Base-by-base conservation (phyloP, 2,329 filamentous ascomycete genomes). In the Neopestalotiopsis clavispora region DNA sequence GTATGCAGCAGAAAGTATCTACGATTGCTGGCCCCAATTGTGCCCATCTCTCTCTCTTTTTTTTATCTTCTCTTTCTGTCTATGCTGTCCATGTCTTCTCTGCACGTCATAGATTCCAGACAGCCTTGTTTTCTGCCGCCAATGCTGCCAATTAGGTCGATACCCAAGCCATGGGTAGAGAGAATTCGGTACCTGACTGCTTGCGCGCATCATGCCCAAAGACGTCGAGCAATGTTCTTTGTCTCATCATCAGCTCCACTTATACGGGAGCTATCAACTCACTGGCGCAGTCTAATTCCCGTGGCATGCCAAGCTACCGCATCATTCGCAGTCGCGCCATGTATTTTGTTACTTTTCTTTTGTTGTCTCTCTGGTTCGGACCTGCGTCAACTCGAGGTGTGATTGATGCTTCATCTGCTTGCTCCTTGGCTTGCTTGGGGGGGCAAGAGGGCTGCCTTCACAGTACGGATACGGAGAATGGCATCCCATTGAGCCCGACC, bases 201-300 rank as follows among this genome's bases (percentile, higher is more conserved):
- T 20, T 52, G 45, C 14, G 45, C 45, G n/a, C n/a, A 52, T 52
- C 45, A 52, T 52, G 45, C 20, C 10, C 57, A 59, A 28, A 59
- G 57, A 59, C 57, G 57, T 59, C 10, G 30, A 59, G 57, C 57
- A 59, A 59, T 34, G 30, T 59, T 59, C 57, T 59, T 34, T 59
- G 57, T 59, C 57, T 59, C 30, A 59, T 34, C n/a, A 23, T 9
- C 13, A 34, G 57, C 59, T 62, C 59, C 59, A 62, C 59, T 62
- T 62, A 62, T 40, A 40, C 32, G 59, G 34, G 32, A 62, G 20
- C 57, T 30, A 34, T 59, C 23, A 59, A 30, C 30, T 59, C 23
- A 34, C 12, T 30, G 57, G 57, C 23, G 14, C 49, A 23, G 13
- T 59, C 23, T 34, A 34, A 59, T 34, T 59, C 57, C 57, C 57